Conservation (phyloP, 257 asterid genomes). For the Cruciata laevipes region DNA sequence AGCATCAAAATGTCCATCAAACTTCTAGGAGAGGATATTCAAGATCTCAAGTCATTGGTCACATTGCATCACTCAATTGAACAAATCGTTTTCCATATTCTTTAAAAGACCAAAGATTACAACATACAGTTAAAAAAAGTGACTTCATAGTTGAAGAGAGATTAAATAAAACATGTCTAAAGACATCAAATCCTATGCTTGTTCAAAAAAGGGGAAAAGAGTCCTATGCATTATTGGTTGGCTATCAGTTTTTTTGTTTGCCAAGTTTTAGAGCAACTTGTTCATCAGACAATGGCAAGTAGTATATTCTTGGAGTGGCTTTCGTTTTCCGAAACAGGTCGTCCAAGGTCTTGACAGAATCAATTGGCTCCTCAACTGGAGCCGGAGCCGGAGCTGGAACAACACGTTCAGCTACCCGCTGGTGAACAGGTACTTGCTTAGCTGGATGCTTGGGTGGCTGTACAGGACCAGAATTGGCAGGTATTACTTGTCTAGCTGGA, state of each 20-base stretch:
- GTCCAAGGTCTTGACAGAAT: conserved; percentile 27
- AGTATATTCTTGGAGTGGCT: conserved; percentile 34
- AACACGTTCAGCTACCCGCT: conserved; percentile 17
- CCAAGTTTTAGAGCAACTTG: conserved; percentile 24
- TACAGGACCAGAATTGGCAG: conserved; percentile 6
- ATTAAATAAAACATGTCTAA: background rate
- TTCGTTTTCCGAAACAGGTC: conserved; percentile 33
- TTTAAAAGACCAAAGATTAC: background rate
- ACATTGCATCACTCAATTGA: background rate
- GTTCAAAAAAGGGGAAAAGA: too few relatives aligned
- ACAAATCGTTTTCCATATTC: background rate
- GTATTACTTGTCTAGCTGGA: conserved; percentile 11
- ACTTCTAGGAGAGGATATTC: too few relatives aligned
- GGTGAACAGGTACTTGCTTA: conserved; percentile 17
- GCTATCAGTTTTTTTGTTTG: conserved; percentile 2
- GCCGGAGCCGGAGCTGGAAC: conserved; percentile 10
- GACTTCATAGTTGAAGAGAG: background rate
- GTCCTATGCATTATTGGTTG: background rate
- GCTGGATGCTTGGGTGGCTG: conserved; percentile 11
- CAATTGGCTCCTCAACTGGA: conserved; percentile 17
- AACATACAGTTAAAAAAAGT: too few relatives aligned
- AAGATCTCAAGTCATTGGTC: background rate
- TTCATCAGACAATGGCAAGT: conserved; percentile 33
- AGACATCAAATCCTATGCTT: conserved; percentile 1
- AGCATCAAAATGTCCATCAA: too few relatives aligned